These are phyloP conservation scores for Amanita thiersii DNA, from an alignment of 768 basidiomycete genomes.

Conservation along the genomic window DNA sequence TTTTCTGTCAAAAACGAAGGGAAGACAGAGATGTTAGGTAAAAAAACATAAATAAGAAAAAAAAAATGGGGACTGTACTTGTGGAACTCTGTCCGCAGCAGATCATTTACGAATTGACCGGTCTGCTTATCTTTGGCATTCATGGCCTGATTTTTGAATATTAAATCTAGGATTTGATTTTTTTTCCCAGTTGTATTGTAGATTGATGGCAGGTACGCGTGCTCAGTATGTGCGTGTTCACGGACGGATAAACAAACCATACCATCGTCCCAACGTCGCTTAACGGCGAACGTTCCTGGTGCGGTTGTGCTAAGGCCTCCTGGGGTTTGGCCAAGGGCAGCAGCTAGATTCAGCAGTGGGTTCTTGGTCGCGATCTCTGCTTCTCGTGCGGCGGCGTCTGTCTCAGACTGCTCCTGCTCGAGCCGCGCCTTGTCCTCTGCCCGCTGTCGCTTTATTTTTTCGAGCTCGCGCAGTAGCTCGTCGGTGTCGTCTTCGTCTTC, in stretches of 20 bases:
- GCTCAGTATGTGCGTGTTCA: too few relatives aligned
- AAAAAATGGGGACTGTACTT: conserved; percentile 43
- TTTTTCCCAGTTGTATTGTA: too few relatives aligned
- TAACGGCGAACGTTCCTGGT: conserved; percentile 84
- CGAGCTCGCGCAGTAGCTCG: conserved; percentile 91
- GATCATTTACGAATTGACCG: conserved; percentile 91
- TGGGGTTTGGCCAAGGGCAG: conserved; percentile 75
- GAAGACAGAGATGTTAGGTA: not conserved
- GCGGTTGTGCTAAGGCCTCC: conserved; percentile 62
- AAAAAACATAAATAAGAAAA: not conserved
- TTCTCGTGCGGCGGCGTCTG: conserved; percentile 56
- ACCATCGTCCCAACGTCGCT: conserved; percentile 95
- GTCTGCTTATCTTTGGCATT: conserved; percentile 44
- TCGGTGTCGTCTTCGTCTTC: conserved; percentile 93
- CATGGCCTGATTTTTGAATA: conserved; percentile 98
- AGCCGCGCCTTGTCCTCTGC: conserved; percentile 85
- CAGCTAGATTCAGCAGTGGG: conserved; percentile 85
- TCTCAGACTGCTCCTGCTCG: conserved; percentile 67
- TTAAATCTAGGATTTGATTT: too few relatives aligned
- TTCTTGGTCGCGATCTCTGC: conserved; percentile 81
- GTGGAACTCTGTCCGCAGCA: conserved; percentile 90
- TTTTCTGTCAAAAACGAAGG: conserved; percentile 43
- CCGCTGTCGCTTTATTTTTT: conserved; percentile 94
- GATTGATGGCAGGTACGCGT: too few relatives aligned
- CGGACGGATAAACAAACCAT: too few relatives aligned